These are phyloP conservation scores for Penicillium desertorum DNA, from an alignment of 495 filamentous ascomycete genomes.

Conservation along the genomic window DNA sequence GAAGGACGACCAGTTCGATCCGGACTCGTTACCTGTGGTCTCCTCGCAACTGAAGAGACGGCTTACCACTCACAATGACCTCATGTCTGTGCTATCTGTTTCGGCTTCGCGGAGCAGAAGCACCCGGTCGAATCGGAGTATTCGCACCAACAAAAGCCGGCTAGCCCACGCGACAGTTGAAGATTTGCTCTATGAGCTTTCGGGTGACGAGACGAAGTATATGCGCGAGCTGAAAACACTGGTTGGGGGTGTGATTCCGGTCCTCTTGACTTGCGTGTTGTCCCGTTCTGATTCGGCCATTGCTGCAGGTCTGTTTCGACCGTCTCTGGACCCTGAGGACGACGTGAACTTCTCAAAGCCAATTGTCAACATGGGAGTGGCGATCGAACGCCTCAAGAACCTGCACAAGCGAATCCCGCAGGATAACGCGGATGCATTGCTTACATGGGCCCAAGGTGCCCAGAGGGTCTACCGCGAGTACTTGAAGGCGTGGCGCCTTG, in stretches of 20 bases:
- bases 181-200: constrained; percentile 78
- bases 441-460: constrained; percentile 77
- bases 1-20: constrained; percentile 46
- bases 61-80: constrained; percentile 87
- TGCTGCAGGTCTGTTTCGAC: constrained; percentile 66
- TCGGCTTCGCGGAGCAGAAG: constrained; percentile 65
- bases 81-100: constrained; percentile 86
- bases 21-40: constrained; percentile 39
- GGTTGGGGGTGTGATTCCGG: constrained; percentile 94
- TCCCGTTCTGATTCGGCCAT: constrained; percentile 67
- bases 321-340: constrained; percentile 49
- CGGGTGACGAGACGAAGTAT: constrained; percentile 84
- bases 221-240: constrained; percentile 89
- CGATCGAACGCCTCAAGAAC: constrained; percentile 77
- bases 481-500: constrained; percentile 84
- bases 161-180: constrained; percentile 63
- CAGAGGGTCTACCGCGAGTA: constrained; percentile 83
- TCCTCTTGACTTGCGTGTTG: constrained; percentile 80
- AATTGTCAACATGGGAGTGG: constrained; percentile 92
- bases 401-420: constrained; percentile 78
- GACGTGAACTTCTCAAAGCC: constrained; percentile 74
- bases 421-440: constrained; percentile 62
- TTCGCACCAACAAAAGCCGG: constrained; percentile 68
- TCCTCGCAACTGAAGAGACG: constrained; percentile 63
- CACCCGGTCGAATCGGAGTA: constrained; percentile 66